Conservation (phyloP, 1,139 yeast species). For the Pichia kudriavzevii region DNA sequence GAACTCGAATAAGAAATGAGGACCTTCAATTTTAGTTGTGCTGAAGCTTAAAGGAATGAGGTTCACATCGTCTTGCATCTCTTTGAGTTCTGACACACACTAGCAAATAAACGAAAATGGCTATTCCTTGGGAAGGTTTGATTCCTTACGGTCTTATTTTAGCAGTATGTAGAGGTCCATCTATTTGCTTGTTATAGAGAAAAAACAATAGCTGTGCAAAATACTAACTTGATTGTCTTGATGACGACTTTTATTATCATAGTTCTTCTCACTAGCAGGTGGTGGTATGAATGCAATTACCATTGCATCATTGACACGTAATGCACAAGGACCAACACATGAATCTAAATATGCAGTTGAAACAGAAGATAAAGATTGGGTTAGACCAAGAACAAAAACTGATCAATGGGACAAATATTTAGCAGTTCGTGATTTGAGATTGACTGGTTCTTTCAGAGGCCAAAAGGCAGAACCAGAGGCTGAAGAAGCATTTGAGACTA, state of each 20-base stretch:
- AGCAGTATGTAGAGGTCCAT: conserved; percentile 31
- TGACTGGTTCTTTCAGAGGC: conserved; percentile 68
- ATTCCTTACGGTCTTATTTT: conserved; percentile 61
- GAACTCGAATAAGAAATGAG: too few relatives aligned
- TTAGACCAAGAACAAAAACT: conserved; percentile 43
- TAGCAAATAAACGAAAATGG: conserved; percentile 32
- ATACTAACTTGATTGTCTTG: conserved; percentile 5
- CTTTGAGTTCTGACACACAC: too few relatives aligned
- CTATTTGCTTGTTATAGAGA: not conserved
- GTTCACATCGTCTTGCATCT: too few relatives aligned
- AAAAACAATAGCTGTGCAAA: not conserved
- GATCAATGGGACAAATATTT: conserved; percentile 49
- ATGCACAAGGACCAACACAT: conserved; percentile 27
- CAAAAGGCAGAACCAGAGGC: conserved; percentile 64
- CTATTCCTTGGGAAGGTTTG: conserved; percentile 70
- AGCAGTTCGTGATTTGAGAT: conserved; percentile 61
- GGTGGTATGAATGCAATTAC: conserved; percentile 35
- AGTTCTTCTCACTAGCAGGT: conserved; percentile 46
- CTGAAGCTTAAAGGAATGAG: too few relatives aligned
- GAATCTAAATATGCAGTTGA: conserved; percentile 23
- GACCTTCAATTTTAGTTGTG: too few relatives aligned
- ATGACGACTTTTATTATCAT: not conserved
- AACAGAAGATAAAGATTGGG: conserved; percentile 27
- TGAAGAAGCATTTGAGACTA: conserved; percentile 61
- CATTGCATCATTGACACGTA: conserved; percentile 25